Percentiles rank a stretch among this genome's conserved stretches.
Conservation (phyloP, 2,329 filamentous ascomycete species). For the Mycosphaerella sp. region DNA sequence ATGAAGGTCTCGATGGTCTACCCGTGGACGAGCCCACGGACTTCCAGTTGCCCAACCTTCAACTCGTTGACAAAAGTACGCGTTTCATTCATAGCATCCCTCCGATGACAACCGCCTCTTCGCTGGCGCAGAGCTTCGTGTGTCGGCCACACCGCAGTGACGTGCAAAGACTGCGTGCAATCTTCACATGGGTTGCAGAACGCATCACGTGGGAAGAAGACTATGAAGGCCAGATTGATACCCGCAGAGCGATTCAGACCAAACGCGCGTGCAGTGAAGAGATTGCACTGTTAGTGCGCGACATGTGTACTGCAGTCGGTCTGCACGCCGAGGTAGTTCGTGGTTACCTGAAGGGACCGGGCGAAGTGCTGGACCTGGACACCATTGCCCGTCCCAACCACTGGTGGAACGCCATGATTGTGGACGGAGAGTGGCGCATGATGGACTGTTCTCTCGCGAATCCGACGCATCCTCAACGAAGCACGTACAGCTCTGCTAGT, state of each 20-base stretch:
- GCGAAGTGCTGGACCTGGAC: constrained; percentile 73
- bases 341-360: constrained; percentile 85
- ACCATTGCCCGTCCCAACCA: constrained; percentile 85
- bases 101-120: constrained; percentile 71
- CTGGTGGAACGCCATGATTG: constrained; percentile 93
- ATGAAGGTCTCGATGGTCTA: constrained; percentile 79
- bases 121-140: constrained; percentile 82
- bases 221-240: constrained; percentile 77
- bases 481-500: constrained; percentile 66
- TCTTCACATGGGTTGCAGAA: constrained; percentile 97
- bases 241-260: constrained; percentile 73
- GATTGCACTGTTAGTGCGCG: constrained; percentile 77
- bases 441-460: constrained; percentile 91
- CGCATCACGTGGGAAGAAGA: constrained; percentile 94
- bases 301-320: constrained; percentile 90
- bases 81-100: constrained; percentile 76
- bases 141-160: constrained; percentile 93
- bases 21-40: constrained; percentile 77
- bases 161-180: constrained; percentile 83
- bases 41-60: constrained; percentile 63
- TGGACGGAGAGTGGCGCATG: constrained; percentile 93
- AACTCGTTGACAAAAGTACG: constrained; percentile 89
- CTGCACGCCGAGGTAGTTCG: constrained; percentile 80
- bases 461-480: constrained; percentile 77
- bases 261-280: constrained; percentile 83